Conservation (phyloP, 345 rosid genomes). For the Alliaria petiolata region DNA sequence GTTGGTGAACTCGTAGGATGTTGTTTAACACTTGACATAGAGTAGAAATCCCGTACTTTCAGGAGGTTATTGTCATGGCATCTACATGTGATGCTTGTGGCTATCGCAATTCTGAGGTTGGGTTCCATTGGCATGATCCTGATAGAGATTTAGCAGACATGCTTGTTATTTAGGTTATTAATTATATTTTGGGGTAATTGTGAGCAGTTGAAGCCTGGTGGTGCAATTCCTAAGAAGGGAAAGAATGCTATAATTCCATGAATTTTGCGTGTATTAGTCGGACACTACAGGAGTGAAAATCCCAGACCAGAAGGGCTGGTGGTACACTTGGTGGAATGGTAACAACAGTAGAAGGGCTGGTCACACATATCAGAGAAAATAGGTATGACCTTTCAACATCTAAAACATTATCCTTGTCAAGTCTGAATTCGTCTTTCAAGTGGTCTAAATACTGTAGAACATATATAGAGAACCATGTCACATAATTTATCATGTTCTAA, state of each 20-base stretch:
- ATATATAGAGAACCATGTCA: background rate
- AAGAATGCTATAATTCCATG: constrained; percentile 35
- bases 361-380: constrained; percentile 90
- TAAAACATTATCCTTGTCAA: background rate
- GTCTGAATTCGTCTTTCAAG: background rate
- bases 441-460: background rate
- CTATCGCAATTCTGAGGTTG: constrained; percentile 91
- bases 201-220: constrained; percentile 86
- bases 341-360: constrained; percentile 91
- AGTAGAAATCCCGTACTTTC: constrained; percentile 86
- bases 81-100: constrained; percentile 84
- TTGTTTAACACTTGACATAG: constrained; percentile 40
- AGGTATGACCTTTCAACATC: constrained; percentile 32
- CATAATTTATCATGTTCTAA: background rate
- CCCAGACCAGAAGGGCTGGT: constrained; percentile 79
- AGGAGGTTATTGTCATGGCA: constrained; percentile 98
- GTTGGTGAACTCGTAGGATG: constrained; percentile 5
- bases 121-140: constrained; percentile 13
- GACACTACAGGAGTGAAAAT: constrained; percentile 75
- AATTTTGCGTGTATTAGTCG: constrained; percentile 46
- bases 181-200: background rate
- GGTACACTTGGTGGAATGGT: constrained; percentile 89
- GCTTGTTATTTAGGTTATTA: background rate
- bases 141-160: background rate
- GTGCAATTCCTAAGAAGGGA: constrained; percentile 77